phyloP scores from a whole-genome alignment of 2,329 filamentous ascomycete species.

The Alternaria ventricosa region DNA sequence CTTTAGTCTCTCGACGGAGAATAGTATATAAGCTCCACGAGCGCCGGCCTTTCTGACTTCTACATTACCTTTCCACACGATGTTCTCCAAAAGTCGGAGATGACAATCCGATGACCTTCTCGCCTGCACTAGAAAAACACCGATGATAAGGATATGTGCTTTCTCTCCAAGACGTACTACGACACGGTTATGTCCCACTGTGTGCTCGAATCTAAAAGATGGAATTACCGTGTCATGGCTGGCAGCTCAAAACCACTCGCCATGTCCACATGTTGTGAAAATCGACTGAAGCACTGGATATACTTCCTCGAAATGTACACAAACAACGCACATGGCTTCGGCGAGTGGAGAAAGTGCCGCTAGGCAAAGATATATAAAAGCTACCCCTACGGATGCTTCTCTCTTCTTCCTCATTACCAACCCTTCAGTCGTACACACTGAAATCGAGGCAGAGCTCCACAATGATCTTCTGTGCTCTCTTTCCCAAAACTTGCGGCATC shows the following conservation, averaged over 20 bases:
- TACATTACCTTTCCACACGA: background rate
- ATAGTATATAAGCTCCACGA: background rate
- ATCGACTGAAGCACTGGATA: background rate
- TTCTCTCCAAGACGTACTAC: background rate
- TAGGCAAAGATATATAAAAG: background rate
- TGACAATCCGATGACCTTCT: too few relatives aligned
- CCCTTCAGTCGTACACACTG: background rate
- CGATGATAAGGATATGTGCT: background rate
- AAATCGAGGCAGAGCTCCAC: too few relatives aligned
- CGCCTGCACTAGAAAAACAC: background rate
- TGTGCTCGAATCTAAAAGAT: background rate
- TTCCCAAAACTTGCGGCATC: background rate
- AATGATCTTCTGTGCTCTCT: too few relatives aligned
- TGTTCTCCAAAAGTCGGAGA: background rate
- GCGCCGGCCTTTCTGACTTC: background rate
- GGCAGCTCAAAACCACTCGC: background rate
- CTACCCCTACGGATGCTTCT: background rate
- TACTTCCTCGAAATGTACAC: background rate
- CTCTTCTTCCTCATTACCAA: background rate
- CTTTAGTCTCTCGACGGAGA: background rate
- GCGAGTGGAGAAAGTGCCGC: background rate
- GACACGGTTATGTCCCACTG: background rate
- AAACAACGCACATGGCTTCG: background rate
- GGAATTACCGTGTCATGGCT: background rate
- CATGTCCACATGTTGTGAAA: background rate